phyloP scores from a whole-genome alignment of 2,329 filamentous ascomycete genomes.

The Remersonia thermophila region DNA sequence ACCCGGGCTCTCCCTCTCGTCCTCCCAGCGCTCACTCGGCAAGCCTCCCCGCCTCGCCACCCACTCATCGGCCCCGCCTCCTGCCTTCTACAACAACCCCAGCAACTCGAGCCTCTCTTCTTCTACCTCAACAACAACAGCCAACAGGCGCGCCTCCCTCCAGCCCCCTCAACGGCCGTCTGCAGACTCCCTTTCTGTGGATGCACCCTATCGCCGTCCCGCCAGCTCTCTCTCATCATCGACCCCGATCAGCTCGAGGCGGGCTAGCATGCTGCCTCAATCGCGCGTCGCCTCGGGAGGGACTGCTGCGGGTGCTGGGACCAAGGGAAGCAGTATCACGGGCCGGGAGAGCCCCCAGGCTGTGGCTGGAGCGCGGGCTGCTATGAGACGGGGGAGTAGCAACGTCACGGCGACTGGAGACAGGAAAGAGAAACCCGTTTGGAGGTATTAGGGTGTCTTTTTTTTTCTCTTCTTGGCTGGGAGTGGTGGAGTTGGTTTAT shows the following conservation, averaged over 20 bases:
- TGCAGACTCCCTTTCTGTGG: slow-evolving; percentile 17
- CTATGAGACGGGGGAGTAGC: slow-evolving; percentile 28
- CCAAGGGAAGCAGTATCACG: slow-evolving; percentile 23
- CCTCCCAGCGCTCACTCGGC: slow-evolving; percentile 32
- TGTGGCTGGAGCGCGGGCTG: slow-evolving; percentile 31
- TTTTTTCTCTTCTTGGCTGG: too few species aligned
- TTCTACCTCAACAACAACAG: slow-evolving; percentile 1
- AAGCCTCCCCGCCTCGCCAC: slow-evolving; percentile 31
- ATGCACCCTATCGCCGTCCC: slow-evolving; percentile 33
- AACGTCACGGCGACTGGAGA: slow-evolving; percentile 17
- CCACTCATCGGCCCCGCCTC: slow-evolving; percentile 33
- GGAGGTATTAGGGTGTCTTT: slow-evolving; percentile 13
- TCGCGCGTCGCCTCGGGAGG: slow-evolving; percentile 19
- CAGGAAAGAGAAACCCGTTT: slow-evolving; percentile 28
- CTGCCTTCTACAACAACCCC: background rate
- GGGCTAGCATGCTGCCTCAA: slow-evolving; percentile 43
- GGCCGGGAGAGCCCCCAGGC: slow-evolving; percentile 38
- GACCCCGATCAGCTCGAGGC: slow-evolving; percentile 25
- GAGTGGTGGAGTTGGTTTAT: too few species aligned
- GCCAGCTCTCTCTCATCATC: slow-evolving; percentile 42
- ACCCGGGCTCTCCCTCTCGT: slow-evolving; percentile 31
- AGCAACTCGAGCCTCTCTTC: too few species aligned
- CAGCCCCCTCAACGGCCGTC: slow-evolving; percentile 31
- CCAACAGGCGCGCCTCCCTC: slow-evolving; percentile 39
- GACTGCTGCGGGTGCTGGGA: too few species aligned